These are phyloP conservation scores for Carnegiea gigantea DNA, from an alignment of 179 eudicot genomes.

Conservation along the genomic window DNA sequence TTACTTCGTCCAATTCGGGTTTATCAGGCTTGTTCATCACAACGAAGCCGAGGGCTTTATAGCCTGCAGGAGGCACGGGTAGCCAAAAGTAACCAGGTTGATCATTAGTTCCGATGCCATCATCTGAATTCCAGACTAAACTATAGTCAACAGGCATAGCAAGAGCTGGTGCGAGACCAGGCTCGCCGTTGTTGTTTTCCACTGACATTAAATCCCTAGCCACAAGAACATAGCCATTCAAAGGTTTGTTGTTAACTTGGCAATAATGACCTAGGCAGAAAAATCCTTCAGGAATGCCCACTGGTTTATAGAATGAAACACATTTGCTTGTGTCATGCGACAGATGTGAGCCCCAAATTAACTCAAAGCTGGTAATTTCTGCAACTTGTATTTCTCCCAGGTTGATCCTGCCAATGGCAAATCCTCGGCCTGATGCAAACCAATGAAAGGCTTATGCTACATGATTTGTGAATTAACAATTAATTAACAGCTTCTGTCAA, in stretches of 20 bases:
- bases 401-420: constrained; percentile 57
- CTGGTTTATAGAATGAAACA: constrained; percentile 68
- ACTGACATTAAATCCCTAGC: constrained; percentile 43
- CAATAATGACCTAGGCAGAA: constrained; percentile 78
- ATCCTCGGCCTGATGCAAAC: constrained; percentile 59
- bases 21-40: constrained; percentile 55
- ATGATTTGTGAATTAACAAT: too few relatives aligned
- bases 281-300: constrained; percentile 63
- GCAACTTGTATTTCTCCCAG: constrained; percentile 80
- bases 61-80: constrained; percentile 81
- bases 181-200: constrained; percentile 3
- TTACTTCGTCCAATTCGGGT: constrained; percentile 57
- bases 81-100: constrained; percentile 70
- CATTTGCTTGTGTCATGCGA: constrained; percentile 43
- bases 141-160: constrained; percentile 60
- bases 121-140: constrained; percentile 73
- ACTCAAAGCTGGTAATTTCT: constrained; percentile 57
- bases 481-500: neutral
- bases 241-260: constrained; percentile 50
- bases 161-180: constrained; percentile 50
- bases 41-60: constrained; percentile 74
- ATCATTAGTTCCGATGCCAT: constrained; percentile 41
- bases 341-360: constrained; percentile 61
- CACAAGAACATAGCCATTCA: constrained; percentile 62
- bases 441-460: neutral